Evolutionary conservation across 1,284 basidiomycete species (phyloP), one percentile per base, ranked within the genome.

Genomic region (Boletus nobilissimus): DNA sequence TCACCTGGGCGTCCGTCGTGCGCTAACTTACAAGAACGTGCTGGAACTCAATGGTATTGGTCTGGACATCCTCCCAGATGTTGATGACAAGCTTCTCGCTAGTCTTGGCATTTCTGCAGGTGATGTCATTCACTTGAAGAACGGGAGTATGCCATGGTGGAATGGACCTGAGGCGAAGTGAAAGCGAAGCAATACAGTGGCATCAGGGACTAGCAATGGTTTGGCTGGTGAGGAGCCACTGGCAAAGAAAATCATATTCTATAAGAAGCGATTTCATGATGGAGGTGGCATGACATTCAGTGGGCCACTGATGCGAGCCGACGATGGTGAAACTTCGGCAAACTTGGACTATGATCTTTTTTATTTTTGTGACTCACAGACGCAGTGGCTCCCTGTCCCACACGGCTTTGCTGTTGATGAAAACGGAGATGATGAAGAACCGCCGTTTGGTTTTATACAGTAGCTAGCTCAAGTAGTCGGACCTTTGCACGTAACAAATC

Each of bases 71-170:
- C 54, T 60, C 32, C n/a, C 16, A 2, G 54, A 60, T 32, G n/a
- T 60, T 60, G 54, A 60, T 8, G 19, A 60, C 54, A 60, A 32
- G 54, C n/a, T 32, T 32, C 75, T 81, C 10, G 3, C 43, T 19
- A 29, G n/a, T 29, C 39, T 78, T 19, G 68, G 79, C 13, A 64
- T 82, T 7, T 69, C 48, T 5, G 19, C 60, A 6, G 78, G 79
- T 19, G 77, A 82, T 63, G 63, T 77, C 1, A 78, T 82, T 51
- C 40, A 32, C 16, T 66, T 82, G 62, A 82, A 82, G 60, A 76
- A 75, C 7, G 76, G 63, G 10, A 74, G 80, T 75, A 51, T 26
- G 3, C 39, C 29, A 9, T 82, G 81, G 80, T 79, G 78, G 77
- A 60, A 60, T 19, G n/a, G 54, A 60, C 54, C 54, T 60, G n/a